Conservation (phyloP, 2,329 filamentous ascomycete species). For the Hawksworthiomyces lignivorus region DNA sequence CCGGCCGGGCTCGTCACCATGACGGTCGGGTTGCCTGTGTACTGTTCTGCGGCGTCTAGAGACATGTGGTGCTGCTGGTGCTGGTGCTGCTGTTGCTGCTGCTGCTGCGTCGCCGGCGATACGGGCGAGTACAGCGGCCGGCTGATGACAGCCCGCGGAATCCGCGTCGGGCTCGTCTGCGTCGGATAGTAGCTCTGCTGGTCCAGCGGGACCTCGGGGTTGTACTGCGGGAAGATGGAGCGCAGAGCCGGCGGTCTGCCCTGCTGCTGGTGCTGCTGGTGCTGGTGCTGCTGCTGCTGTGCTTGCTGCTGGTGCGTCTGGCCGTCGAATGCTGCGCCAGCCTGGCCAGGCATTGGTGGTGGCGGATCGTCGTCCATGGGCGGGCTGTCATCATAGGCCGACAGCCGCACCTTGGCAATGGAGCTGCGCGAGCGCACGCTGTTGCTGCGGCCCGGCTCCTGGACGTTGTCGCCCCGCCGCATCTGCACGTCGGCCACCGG, state of each 20-base stretch:
- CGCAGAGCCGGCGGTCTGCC: slow-evolving; percentile 41
- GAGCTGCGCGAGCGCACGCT: slow-evolving; percentile 47
- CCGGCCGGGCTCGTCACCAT: too few relatives aligned
- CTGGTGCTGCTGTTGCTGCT: slow-evolving; percentile 11
- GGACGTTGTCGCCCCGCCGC: slow-evolving; percentile 40
- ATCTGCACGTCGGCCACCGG: slow-evolving; percentile 33
- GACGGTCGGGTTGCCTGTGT: too few relatives aligned
- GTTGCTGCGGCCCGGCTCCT: slow-evolving; percentile 40
- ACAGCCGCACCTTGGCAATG: slow-evolving; percentile 46
- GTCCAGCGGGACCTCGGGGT: slow-evolving; percentile 57
- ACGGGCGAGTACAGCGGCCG: slow-evolving; percentile 51
- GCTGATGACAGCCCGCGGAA: slow-evolving; percentile 59
- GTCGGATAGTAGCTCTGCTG: slow-evolving; percentile 65
- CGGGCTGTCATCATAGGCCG: slow-evolving; percentile 18
- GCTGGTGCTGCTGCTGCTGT: not conserved
- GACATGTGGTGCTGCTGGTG: slow-evolving; percentile 5
- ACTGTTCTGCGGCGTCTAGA: not conserved
- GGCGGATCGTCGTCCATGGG: slow-evolving; percentile 12
- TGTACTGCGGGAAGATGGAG: slow-evolving; percentile 71
- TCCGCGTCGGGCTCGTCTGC: slow-evolving; percentile 53
- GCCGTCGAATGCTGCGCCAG: slow-evolving; percentile 3
- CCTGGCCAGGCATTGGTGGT: slow-evolving; percentile 10
- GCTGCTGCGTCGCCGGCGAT: slow-evolving; percentile 13
- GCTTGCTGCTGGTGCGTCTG: slow-evolving; percentile 2
- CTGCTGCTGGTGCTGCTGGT: slow-evolving; percentile 16